phyloP scores from a whole-genome alignment of 2,329 filamentous ascomycete species.

The Xylariaceae sp. region DNA sequence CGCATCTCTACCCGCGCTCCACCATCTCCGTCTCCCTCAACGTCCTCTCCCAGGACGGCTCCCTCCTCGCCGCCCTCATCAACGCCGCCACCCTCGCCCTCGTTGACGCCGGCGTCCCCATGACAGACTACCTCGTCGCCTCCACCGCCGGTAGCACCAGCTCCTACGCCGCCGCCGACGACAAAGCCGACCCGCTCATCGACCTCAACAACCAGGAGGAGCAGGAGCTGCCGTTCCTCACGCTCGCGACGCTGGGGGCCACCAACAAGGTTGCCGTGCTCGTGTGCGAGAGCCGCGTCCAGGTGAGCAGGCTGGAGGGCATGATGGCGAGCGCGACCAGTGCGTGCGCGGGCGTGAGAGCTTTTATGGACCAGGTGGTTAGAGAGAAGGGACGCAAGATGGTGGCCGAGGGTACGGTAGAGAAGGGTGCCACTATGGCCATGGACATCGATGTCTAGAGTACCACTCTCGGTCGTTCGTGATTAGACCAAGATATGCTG shows the following conservation, averaged over 20 bases:
- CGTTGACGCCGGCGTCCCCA: constrained; percentile 91
- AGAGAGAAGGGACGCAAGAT: constrained; percentile 64
- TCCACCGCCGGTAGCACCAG: constrained; percentile 82
- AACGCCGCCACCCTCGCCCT: constrained; percentile 90
- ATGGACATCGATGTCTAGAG: constrained; percentile 48
- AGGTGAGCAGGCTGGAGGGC: constrained; percentile 75
- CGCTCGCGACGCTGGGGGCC: constrained; percentile 73
- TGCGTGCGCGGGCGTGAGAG: constrained; percentile 80
- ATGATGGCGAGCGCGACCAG: constrained; percentile 93
- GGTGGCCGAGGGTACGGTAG: constrained; percentile 51
- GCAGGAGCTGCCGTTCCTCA: constrained; percentile 83
- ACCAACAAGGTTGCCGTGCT: constrained; percentile 73
- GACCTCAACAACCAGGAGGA: constrained; percentile 79
- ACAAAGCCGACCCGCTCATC: constrained; percentile 69
- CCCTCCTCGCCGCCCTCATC: constrained; percentile 80
- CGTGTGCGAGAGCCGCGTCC: constrained; percentile 84
- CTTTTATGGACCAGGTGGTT: constrained; percentile 77
- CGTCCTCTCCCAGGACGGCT: constrained; percentile 85
- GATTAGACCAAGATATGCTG: too few species aligned
- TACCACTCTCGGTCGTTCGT: too few species aligned
- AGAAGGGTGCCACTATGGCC: constrained; percentile 42
- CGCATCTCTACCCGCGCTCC: constrained; percentile 82
- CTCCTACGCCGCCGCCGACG: constrained; percentile 60
- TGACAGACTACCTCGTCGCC: constrained; percentile 85
- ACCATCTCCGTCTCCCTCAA: constrained; percentile 81